Percentiles rank a stretch among this genome's conserved stretches.
phyloP scores from a whole-genome alignment of 2,329 filamentous ascomycete species.

The Xylaria sp. region DNA sequence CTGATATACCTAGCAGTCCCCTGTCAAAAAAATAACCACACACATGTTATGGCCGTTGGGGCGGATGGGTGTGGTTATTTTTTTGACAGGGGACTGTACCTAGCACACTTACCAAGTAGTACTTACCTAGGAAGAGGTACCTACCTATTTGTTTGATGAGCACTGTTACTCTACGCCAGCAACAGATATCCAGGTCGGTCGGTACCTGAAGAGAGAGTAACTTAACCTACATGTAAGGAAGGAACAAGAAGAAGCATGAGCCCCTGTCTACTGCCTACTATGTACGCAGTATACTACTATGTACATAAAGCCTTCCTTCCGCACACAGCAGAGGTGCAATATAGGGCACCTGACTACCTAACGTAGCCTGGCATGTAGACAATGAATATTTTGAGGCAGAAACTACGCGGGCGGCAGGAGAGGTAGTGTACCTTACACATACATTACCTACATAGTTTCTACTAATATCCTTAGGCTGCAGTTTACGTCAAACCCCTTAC shows the following conservation, averaged over 20 bases:
- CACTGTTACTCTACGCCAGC: background rate
- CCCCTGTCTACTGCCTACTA: background rate
- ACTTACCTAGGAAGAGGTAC: background rate
- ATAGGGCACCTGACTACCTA: background rate
- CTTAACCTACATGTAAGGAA: background rate
- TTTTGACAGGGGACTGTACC: too few relatives aligned
- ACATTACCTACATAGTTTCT: background rate
- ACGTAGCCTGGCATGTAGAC: background rate
- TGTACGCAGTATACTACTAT: background rate
- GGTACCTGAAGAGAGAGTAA: background rate
- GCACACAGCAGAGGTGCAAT: too few relatives aligned
- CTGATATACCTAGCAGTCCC: background rate
- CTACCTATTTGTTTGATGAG: conserved; percentile 12
- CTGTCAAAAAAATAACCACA: too few relatives aligned
- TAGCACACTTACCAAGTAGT: background rate
- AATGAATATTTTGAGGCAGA: background rate
- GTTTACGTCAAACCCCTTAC: background rate
- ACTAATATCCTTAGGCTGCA: background rate
- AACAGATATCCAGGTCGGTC: background rate
- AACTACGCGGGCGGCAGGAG: background rate
- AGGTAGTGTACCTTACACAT: background rate
- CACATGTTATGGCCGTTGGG: too few relatives aligned
- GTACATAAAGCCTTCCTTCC: background rate
- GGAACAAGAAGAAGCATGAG: background rate
- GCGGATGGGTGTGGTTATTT: too few relatives aligned